phyloP scores from a whole-genome alignment of 1,284 basidiomycete genomes.

The Xerocomus subilludens region DNA sequence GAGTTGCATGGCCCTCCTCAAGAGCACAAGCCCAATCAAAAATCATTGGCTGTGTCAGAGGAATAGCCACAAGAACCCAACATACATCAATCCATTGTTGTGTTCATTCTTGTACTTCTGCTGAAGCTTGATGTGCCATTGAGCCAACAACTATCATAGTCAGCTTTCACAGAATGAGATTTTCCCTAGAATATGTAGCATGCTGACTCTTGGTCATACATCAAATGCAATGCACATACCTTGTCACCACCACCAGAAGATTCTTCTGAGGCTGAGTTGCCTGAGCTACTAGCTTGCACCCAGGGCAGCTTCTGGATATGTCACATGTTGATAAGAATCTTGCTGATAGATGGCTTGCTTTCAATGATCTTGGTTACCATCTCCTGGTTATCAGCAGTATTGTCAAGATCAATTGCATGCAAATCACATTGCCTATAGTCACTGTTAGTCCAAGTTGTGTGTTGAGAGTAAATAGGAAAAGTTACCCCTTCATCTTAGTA shows the following conservation, averaged over 20 bases:
- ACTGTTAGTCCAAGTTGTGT: not conserved
- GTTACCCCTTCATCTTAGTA: constrained; percentile 8
- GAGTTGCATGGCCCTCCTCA: not conserved
- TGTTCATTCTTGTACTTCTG: constrained; percentile 21
- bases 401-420: constrained; percentile 31
- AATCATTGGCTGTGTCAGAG: constrained; percentile 20
- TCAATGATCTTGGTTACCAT: constrained; percentile 30
- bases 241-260: not conserved
- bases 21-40: constrained; percentile 16
- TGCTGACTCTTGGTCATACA: no score
- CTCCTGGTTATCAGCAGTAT: constrained; percentile 30
- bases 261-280: not conserved
- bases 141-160: not conserved
- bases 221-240: not conserved
- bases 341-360: constrained; percentile 17
- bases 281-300: not conserved
- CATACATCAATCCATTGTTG: constrained; percentile 15
- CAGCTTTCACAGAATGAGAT: not conserved
- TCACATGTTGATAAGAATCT: constrained; percentile 35
- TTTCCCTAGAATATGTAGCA: not conserved
- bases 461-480: not conserved
- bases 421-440: constrained; percentile 4
- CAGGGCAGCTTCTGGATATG: constrained; percentile 35
- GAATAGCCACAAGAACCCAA: not conserved
- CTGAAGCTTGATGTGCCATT: constrained; percentile 10